Evolutionary conservation across 805 yeast genomes (phyloP), one percentile per base, ranked within the genome.

Genomic region (Saturnispora zaruensis): DNA sequence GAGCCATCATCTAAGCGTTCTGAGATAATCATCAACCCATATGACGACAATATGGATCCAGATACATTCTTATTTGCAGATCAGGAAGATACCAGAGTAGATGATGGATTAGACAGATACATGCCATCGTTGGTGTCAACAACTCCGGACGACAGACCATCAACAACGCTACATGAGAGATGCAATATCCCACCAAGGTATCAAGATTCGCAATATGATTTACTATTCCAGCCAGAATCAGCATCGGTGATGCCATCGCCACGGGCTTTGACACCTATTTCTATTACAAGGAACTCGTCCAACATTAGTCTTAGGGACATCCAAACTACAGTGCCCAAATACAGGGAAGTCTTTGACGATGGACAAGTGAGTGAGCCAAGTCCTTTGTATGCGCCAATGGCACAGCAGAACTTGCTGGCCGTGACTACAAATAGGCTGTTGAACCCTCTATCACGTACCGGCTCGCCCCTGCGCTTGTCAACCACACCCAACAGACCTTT

Each of bases 271-370:
- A 43, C 51, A 1, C 51, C 46, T 6, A 13, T 40, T 23, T 25
- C 41, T 13, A 28, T 36, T 25, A 38, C 49, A 20, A 46, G 44
- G 24, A 40, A 23, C 24, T 18, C 36, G 13, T 41, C 45, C 3
- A 28, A 41, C 5, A 30, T 34, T 6, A 49, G 41, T 40, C 26
- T 37, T 2, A 18, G 41, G 3, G 28, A 14, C 4, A 18, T 32
- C 23, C 33, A 36, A 26, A 20, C 41, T 6, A 61, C 56, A 9
- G 61, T 60, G 2, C 68, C 68, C 1, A 55, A 55, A 2, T 65
- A 65, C 45, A 52, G 51, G 14, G 48, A 54, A 18, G 61, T 63
- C 5, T 63, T 52, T 44, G 68, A 64, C 41, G 64, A 58, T 43
- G 67, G 61, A n/a, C 51, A 49, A 33, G 45, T 49, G 3, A 53